These are phyloP conservation scores for Pyrenophora seminiperda DNA, from an alignment of 2,329 filamentous ascomycete species.

Conservation along the genomic window DNA sequence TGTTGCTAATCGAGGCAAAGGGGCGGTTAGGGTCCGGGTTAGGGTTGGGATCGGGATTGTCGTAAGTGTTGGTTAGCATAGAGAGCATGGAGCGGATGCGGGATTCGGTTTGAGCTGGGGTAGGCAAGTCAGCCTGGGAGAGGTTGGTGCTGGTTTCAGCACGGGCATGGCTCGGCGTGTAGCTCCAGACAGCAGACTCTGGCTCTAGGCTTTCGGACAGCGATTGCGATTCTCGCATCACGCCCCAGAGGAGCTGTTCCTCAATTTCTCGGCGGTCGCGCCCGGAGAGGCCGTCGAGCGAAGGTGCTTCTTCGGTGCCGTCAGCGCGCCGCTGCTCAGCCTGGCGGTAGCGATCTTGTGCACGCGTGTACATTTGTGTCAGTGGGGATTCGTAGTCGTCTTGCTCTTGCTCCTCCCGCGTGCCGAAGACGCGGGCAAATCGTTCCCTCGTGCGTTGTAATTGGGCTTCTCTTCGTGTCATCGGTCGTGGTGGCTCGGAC, in stretches of 20 bases:
- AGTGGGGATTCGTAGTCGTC: constrained; percentile 57
- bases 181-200: constrained; percentile 31
- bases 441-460: constrained; percentile 36
- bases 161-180: too few species aligned
- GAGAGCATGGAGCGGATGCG: constrained; percentile 2
- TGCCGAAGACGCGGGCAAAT: constrained; percentile 51
- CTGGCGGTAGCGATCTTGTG: constrained; percentile 50
- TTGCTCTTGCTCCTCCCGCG: constrained; percentile 53
- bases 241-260: constrained; percentile 42
- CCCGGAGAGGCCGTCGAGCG: constrained; percentile 27
- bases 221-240: constrained; percentile 35
- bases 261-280: constrained; percentile 39
- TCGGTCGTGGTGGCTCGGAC: constrained; percentile 15
- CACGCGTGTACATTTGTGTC: constrained; percentile 54
- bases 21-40: background rate
- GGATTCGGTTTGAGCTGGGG: background rate
- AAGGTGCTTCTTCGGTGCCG: constrained; percentile 27
- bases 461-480: constrained; percentile 24
- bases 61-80: background rate
- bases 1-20: background rate
- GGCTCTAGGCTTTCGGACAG: constrained; percentile 17
- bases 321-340: constrained; percentile 46
- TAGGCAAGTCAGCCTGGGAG: background rate
- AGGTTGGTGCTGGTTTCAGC: background rate
- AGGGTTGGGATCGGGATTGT: too few species aligned